Conservation (phyloP, 768 basidiomycete species). For the Sarcodon sp. region DNA sequence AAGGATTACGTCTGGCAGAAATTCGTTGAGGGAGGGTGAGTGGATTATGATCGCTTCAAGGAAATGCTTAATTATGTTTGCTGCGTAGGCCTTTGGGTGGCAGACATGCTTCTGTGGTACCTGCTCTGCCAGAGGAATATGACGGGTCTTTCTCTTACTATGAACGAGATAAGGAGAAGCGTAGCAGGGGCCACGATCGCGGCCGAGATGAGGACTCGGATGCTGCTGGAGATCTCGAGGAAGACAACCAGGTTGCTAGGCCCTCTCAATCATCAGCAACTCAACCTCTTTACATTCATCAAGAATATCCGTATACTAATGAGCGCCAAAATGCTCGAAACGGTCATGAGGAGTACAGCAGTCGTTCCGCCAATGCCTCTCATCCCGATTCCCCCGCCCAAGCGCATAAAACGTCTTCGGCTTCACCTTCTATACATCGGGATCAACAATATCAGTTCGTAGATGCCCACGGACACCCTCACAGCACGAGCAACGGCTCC, state of each 20-base stretch:
- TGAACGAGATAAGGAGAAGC: slow-evolving; percentile 6
- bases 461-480: slow-evolving; percentile 5
- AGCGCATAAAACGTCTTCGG: slow-evolving; percentile 10
- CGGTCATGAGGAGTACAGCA: slow-evolving; percentile 23
- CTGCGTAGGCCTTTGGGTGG: slow-evolving; percentile 56
- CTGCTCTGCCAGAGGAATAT: slow-evolving; percentile 67
- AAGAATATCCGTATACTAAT: not conserved
- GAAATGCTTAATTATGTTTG: slow-evolving; percentile 1
- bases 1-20: slow-evolving; percentile 81
- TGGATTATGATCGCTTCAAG: slow-evolving; percentile 7
- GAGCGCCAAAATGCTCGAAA: slow-evolving; percentile 2
- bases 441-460: slow-evolving; percentile 6
- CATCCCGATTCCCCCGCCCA: slow-evolving; percentile 2
- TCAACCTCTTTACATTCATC: not conserved
- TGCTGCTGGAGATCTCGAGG: not conserved
- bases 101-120: slow-evolving; percentile 71
- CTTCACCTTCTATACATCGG: slow-evolving; percentile 15
- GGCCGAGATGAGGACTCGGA: slow-evolving; percentile 9
- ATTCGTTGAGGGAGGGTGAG: slow-evolving; percentile 79
- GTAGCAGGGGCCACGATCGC: slow-evolving; percentile 21
- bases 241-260: not conserved
- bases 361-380: not conserved
- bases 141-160: slow-evolving; percentile 25
- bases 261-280: not conserved
- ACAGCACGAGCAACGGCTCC: slow-evolving; percentile 15